A percentile compares a stretch with the other conserved stretches of the same genome.
Conservation (phyloP, 2,329 filamentous ascomycete species). For the Fusarium tricinctum region DNA sequence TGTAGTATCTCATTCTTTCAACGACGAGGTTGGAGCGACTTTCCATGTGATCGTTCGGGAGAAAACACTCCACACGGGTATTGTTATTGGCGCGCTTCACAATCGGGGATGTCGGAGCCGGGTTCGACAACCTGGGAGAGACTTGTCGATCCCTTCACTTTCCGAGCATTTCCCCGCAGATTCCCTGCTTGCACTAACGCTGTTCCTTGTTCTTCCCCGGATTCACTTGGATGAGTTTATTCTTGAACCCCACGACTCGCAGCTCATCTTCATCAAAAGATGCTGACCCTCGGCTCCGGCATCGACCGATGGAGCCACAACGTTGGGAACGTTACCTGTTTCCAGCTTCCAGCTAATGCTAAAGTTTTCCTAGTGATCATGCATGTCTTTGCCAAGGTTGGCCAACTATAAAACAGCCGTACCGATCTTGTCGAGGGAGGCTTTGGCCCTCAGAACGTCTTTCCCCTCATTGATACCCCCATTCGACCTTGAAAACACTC, state of each 20-base stretch:
- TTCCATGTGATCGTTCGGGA: not conserved
- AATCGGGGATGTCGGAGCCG: constrained; percentile 28
- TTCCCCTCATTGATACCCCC: not conserved
- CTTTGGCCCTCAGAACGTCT: not conserved
- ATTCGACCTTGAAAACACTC: not conserved
- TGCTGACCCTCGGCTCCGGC: constrained; percentile 8
- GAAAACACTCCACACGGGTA: not conserved
- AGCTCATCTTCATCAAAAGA: not conserved
- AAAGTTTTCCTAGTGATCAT: not conserved
- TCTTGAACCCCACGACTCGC: constrained; percentile 5
- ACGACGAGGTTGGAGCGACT: not conserved
- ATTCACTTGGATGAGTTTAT: constrained; percentile 26
- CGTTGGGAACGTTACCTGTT: constrained; percentile 1
- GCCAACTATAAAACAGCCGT: constrained; percentile 9
- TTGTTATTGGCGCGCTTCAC: constrained; percentile 17
- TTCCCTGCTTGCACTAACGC: not conserved
- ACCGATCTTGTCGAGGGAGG: not conserved
- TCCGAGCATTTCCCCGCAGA: constrained; percentile 16
- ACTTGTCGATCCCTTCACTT: constrained; percentile 1
- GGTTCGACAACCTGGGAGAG: not conserved
- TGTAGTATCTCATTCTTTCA: too few relatives aligned
- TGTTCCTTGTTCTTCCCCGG: constrained; percentile 28
- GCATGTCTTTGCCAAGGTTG: not conserved
- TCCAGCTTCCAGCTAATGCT: constrained; percentile 14
- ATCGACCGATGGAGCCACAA: not conserved